Evolutionary conservation across 768 basidiomycete species (phyloP).

Genomic region (Boletus reticuloceps): DNA sequence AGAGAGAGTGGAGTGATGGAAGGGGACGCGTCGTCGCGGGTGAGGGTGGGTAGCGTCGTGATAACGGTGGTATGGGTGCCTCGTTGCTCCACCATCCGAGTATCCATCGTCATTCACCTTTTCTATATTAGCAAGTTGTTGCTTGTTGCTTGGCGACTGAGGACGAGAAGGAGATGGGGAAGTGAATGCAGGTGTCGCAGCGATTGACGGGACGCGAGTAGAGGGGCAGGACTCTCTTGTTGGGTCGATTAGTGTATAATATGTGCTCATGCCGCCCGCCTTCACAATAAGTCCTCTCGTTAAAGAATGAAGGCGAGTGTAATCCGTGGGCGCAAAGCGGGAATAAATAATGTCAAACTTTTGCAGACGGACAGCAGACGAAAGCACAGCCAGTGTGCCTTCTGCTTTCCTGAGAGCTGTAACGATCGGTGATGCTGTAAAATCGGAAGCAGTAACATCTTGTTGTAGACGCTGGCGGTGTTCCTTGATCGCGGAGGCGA

Average conservation of each 20-base stretch:
- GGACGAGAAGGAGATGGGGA: conserved; percentile 33
- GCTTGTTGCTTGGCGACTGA: conserved; percentile 24
- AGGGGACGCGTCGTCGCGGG: conserved; percentile 6
- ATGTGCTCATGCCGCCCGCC: conserved; percentile 58
- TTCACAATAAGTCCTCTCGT: conserved; percentile 52
- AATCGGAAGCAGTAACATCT: conserved; percentile 33
- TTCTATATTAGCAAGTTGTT: background rate
- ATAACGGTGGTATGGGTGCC: background rate
- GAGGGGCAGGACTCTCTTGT: conserved; percentile 53
- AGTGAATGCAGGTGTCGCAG: conserved; percentile 32
- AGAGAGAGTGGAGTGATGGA: conserved; percentile 29
- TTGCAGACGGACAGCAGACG: conserved; percentile 50
- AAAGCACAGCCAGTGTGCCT: conserved; percentile 46
- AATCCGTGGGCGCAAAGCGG: conserved; percentile 58
- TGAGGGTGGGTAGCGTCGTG: background rate
- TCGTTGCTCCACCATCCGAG: background rate
- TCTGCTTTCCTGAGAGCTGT: conserved; percentile 41
- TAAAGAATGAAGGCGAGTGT: conserved; percentile 47
- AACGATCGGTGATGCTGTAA: conserved; percentile 33
- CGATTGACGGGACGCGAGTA: conserved; percentile 40
- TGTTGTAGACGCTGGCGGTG: conserved; percentile 47
- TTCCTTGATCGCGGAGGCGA: conserved; percentile 42
- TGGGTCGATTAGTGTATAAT: conserved; percentile 63
- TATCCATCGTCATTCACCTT: no score
- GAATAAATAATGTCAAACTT: conserved; percentile 57